Evolutionary conservation across 1,139 yeast genomes (phyloP), one percentile per base, ranked within the genome.

Genomic region (Arxiozyma heterogenica): DNA sequence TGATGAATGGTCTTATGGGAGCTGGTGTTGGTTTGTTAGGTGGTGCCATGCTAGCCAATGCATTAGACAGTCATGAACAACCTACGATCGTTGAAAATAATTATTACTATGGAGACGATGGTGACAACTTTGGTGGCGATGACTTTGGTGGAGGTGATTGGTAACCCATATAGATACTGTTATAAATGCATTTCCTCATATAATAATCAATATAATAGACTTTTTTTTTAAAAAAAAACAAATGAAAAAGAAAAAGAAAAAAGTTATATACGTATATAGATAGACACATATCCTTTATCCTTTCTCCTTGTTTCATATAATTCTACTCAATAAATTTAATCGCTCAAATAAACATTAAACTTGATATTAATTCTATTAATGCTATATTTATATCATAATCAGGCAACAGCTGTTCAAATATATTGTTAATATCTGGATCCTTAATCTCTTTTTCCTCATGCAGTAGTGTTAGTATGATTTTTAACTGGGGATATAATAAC

Each of bases 11-110:
- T 42, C 64, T 81, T 72, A 81, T 85, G 34, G 95, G 95, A 61
- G 84, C 82, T 0, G 94, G 93, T 61, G 93, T 86, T 38, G 95
- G 95, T 70, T 65, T 86, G 54, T 70, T 86, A 7, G 95, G 94
- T 55, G 95, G 94, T 57, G 72, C 82, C 74, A 68, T 84, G 57
- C 64, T 83, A 41, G 79, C 77, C 12, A 58, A 64, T 45, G 65
- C 67, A 20, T 49, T 64, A 6, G 59, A 57, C 38, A 54, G 55
- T 45, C 48, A 44, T 45, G 50, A 44, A 45, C 59, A 51, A 52
- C 61, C 57, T 41, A 59, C 57, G 49, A 57, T 59, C 17, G 63
- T 64, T 34, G 68, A 66, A 53, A 66, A 70, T 58, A 67, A 69
- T 58, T 60, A 70, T 59, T 65, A 60, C 61, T 60, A 59, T 27